Evolutionary conservation across 2,329 filamentous ascomycete genomes (phyloP), one percentile per base, ranked within the genome.

Genomic region (Tolypocladium pustulatum): DNA sequence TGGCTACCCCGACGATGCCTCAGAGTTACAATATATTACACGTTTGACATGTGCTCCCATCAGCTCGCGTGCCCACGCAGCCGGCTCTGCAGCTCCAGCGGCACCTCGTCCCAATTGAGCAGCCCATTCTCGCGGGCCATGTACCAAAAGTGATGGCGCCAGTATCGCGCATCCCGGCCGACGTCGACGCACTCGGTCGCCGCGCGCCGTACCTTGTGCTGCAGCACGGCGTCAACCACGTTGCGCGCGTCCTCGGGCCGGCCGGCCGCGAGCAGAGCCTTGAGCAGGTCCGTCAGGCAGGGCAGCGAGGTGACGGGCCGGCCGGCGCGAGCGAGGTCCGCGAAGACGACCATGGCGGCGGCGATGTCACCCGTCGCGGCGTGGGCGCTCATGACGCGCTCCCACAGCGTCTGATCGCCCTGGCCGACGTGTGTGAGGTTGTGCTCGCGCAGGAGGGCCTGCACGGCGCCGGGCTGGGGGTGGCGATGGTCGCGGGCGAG

Each of bases 351-450:
- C 65, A 82, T 73, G 2, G 83, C 82, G 37, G 71, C 75, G 38
- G 69, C 69, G 0, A 78, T 72, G 59, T 86, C 78, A 53, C 81
- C 80, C 12, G 75, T 71, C 15, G 71, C 63, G 9, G 86, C 82
- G 68, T 87, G 90, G 1, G 86, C 87, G 66, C 84, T 82, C 62
- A 91, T 81, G 61, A 88, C 77, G 57, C 86, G 80, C 70, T 90
- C 87, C 79, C 86, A 91, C 64, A 91, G 84, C 17, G 86, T 78
- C 61, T 78, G 76, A 69, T 91, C 87, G 57, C 72, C 73, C 54
- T 68, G 61, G 7, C 61, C 56, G 54, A 72, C 65, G 59, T 58
- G 63, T 2, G 58, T 62, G 61, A 81, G 73, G 30, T 82, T 72
- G 60, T 78, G 76, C 67, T 88, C 81, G 27, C 76, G 72, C 25